phyloP scores from a whole-genome alignment of 345 rosid species.

The Orychophragmus violaceus region DNA sequence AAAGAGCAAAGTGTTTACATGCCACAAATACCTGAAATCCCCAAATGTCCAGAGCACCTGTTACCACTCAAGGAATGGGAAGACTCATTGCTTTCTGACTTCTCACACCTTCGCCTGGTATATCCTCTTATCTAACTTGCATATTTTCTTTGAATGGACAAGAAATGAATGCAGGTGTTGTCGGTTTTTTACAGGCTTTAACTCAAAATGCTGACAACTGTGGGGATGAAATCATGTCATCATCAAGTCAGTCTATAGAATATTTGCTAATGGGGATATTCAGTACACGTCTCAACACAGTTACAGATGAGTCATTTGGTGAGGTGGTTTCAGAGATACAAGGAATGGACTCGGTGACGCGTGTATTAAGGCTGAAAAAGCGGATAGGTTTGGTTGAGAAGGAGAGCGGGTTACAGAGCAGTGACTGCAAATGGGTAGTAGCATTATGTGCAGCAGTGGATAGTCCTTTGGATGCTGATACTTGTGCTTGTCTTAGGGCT shows the following conservation, averaged over 20 bases:
- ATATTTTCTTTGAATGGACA: background rate
- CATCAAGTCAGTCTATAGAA: slow-evolving; percentile 24
- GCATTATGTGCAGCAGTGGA: slow-evolving; percentile 72
- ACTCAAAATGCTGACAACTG: slow-evolving; percentile 17
- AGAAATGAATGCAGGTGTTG: background rate
- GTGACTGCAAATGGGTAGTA: slow-evolving; percentile 63
- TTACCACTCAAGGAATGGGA: too few relatives aligned
- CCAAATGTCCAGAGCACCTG: slow-evolving; percentile 54
- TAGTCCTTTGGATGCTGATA: slow-evolving; percentile 59
- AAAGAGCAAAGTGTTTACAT: slow-evolving; percentile 72
- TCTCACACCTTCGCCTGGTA: slow-evolving; percentile 65
- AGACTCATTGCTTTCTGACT: too few relatives aligned
- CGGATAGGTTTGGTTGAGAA: slow-evolving; percentile 46
- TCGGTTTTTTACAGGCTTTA: slow-evolving; percentile 35
- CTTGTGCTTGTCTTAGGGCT: slow-evolving; percentile 56
- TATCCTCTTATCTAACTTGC: background rate
- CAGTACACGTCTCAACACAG: slow-evolving; percentile 14
- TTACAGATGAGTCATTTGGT: slow-evolving; percentile 4
- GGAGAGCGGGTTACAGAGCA: slow-evolving; percentile 31
- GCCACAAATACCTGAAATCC: slow-evolving; percentile 85
- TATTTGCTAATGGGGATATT: slow-evolving; percentile 23
- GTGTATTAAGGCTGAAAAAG: slow-evolving; percentile 58
- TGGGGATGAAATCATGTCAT: slow-evolving; percentile 12
- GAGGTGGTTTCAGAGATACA: slow-evolving; percentile 38
- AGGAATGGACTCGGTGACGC: slow-evolving; percentile 64